Evolutionary conservation across 495 filamentous ascomycete genomes (phyloP), one percentile per base, ranked within the genome.

Genomic region (Tuber melanosporum): DNA sequence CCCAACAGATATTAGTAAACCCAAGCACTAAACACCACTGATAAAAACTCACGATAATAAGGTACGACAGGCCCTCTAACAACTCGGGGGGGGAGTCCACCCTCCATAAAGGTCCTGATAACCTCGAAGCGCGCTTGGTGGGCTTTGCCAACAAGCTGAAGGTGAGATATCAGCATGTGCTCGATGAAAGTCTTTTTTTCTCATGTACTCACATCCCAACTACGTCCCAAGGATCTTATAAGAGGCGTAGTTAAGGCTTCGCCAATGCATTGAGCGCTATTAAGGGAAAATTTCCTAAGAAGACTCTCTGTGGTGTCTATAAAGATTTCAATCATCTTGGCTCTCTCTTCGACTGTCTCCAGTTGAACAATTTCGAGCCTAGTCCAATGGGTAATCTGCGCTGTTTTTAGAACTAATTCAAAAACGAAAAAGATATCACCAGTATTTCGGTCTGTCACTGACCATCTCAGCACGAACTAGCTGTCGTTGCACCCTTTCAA

Each of bases 311-410:
- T 77, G 1, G 76, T 78, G 39, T 73, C 49, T 52, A 80, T 72
- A 26, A 80, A 80, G 2, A 71, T 44, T 69, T 45, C 71, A 57
- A 80, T 76, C 78, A 80, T 80, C 45, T 36, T 71, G 45, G 62
- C 46, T 26, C 78, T 73, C n/a, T 62, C 74, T 17, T 72, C 36
- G 26, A 8, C 62, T 7, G 73, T 76, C 10, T 72, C 70, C 0
- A 80, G 43, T 46, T 80, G 78, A 26, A 80, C 66, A 17, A 80
- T 76, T 49, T 80, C 78, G 4, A 80, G 52, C 7, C 73, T 73
- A 10, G 79, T 72, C 78, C 78, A 80, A 47, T 80, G 78, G 39
- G 46, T 80, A 39, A 80, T 71, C 78, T 80, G 15, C 71, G 46
- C n/a, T 36, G 39, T 41, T 52, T 14, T 36, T 80, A 36, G 79